Evolutionary conservation across 2,329 filamentous ascomycete species (phyloP).

Genomic region (Huntiella omanensis): DNA sequence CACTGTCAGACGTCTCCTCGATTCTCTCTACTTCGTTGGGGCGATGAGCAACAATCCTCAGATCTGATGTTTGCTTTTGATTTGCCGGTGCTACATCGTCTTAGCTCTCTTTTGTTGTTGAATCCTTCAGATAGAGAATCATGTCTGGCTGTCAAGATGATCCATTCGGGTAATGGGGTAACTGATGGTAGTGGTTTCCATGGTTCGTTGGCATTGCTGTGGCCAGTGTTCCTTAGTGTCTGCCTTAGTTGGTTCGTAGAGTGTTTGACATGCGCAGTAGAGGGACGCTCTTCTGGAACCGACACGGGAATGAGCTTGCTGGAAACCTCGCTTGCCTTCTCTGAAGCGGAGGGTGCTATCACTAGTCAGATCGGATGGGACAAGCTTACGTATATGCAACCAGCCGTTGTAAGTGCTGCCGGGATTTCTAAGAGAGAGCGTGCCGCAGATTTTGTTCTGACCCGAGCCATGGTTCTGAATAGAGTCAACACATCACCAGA

Average conservation of each 20-base stretch:
- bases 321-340: slow-evolving; percentile 88
- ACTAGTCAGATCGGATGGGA: slow-evolving; percentile 61
- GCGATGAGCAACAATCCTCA: slow-evolving; percentile 42
- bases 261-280: slow-evolving; percentile 69
- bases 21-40: slow-evolving; percentile 52
- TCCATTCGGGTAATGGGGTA: slow-evolving; percentile 26
- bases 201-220: slow-evolving; percentile 61
- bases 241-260: slow-evolving; percentile 73
- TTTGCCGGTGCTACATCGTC: slow-evolving; percentile 48
- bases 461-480: slow-evolving; percentile 49
- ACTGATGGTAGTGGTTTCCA: slow-evolving; percentile 28
- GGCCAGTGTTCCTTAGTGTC: slow-evolving; percentile 54
- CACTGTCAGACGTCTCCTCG: slow-evolving; percentile 75
- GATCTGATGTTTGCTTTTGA: slow-evolving; percentile 52
- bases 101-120: slow-evolving; percentile 55
- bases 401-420: slow-evolving; percentile 15
- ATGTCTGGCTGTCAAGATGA: slow-evolving; percentile 59
- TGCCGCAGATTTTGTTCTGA: slow-evolving; percentile 20
- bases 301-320: slow-evolving; percentile 95
- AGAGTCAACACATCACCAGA: slow-evolving; percentile 79
- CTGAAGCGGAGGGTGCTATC: slow-evolving; percentile 80
- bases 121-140: slow-evolving; percentile 57
- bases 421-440: neutral
- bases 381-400: slow-evolving; percentile 14
- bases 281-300: slow-evolving; percentile 59